Conservation (phyloP, 768 basidiomycete genomes). For the Agaricus subrufescens region DNA sequence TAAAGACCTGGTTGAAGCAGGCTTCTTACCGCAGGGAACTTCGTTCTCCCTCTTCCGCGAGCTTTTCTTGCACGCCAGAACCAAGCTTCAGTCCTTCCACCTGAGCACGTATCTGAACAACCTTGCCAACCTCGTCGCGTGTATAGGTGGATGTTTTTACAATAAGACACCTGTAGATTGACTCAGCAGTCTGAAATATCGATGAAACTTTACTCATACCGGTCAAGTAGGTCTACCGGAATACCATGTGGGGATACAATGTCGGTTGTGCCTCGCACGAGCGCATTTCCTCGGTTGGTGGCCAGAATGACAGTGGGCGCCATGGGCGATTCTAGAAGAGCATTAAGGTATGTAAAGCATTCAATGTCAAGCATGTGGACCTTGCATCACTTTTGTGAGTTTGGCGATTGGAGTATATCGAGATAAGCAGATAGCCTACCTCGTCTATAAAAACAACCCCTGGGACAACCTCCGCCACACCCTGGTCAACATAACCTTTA, state of each 20-base stretch:
- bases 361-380: conserved; percentile 99
- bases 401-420: not conserved
- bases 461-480: conserved; percentile 95
- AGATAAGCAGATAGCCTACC: conserved; percentile 41
- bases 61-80: conserved; percentile 68
- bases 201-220: conserved; percentile 40
- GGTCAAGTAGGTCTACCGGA: conserved; percentile 89
- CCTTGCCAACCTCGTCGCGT: conserved; percentile 79
- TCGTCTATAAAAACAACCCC: conserved; percentile 99
- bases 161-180: conserved; percentile 71
- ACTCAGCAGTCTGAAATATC: conserved; percentile 2
- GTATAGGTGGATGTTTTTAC: conserved; percentile 87
- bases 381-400: conserved; percentile 33
- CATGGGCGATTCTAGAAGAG: conserved; percentile 92
- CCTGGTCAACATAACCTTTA: conserved; percentile 95
- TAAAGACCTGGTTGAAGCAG: not conserved
- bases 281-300: conserved; percentile 89
- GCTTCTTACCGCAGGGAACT: conserved; percentile 67
- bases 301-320: conserved; percentile 97
- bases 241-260: conserved; percentile 91
- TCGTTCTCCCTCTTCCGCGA: conserved; percentile 79
- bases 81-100: conserved; percentile 82
- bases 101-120: conserved; percentile 80
- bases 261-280: conserved; percentile 91
- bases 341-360: conserved; percentile 97